phyloP scores from a whole-genome alignment of 495 filamentous ascomycete genomes.

The Tuber indicum region DNA sequence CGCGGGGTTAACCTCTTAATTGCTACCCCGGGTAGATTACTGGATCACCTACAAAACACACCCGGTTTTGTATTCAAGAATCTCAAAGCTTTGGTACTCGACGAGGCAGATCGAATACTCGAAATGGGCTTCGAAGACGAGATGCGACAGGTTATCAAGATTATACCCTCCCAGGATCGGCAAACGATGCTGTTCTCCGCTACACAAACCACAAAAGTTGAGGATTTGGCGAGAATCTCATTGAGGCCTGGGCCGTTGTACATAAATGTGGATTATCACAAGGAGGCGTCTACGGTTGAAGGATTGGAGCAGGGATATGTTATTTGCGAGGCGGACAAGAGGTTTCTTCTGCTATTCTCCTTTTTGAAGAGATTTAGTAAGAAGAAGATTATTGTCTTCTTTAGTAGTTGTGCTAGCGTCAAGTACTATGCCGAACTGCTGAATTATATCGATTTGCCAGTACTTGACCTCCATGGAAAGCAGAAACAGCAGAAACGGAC shows the following conservation, averaged over 20 bases:
- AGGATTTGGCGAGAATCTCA: constrained; percentile 90
- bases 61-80: constrained; percentile 92
- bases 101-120: constrained; percentile 88
- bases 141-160: constrained; percentile 95
- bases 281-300: constrained; percentile 78
- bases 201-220: constrained; percentile 96
- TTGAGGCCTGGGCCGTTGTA: constrained; percentile 86
- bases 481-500: constrained; percentile 97
- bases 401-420: constrained; percentile 86
- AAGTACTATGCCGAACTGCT: constrained; percentile 91
- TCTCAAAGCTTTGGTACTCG: constrained; percentile 76
- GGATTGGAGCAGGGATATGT: constrained; percentile 95
- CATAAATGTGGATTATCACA: constrained; percentile 80
- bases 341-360: constrained; percentile 89
- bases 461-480: constrained; percentile 82
- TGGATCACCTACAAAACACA: constrained; percentile 94
- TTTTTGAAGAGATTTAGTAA: constrained; percentile 85
- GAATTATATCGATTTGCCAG: constrained; percentile 92
- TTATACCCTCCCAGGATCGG: constrained; percentile 77
- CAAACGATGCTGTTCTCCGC: constrained; percentile 98
- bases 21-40: constrained; percentile 82
- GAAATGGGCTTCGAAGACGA: constrained; percentile 99
- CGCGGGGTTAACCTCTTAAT: constrained; percentile 94
- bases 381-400: constrained; percentile 98
- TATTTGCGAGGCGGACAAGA: constrained; percentile 82